Conservation (phyloP, 2,329 filamentous ascomycete genomes). For the Trichoderma sp. region DNA sequence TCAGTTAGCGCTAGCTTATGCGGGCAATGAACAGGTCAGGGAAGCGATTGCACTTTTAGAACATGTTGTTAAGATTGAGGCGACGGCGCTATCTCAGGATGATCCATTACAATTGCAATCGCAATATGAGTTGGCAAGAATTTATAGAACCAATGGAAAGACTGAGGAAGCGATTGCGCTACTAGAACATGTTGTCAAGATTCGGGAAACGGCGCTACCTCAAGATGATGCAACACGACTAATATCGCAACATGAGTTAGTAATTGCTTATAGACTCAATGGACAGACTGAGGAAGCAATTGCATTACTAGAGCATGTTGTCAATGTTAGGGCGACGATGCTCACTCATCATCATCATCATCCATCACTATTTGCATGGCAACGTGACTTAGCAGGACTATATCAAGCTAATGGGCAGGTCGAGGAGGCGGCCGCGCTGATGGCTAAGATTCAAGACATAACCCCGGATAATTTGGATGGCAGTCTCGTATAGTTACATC, state of each 20-base stretch:
- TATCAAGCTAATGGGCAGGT: background rate
- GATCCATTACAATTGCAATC: background rate
- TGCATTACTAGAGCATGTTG: background rate
- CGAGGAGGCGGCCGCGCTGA: background rate
- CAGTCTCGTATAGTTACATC: background rate
- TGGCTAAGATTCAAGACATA: background rate
- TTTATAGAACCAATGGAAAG: background rate
- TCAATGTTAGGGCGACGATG: rapidly evolving
- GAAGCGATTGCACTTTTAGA: background rate
- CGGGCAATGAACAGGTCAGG: background rate
- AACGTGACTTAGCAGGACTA: background rate
- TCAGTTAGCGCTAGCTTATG: background rate
- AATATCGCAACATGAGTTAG: background rate
- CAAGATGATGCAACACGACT: too few relatives aligned
- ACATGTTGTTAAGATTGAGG: background rate
- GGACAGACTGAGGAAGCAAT: background rate
- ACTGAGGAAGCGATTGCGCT: background rate
- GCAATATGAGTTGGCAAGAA: background rate
- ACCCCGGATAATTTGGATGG: background rate
- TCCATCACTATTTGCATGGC: background rate
- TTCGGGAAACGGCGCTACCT: background rate
- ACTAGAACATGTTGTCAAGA: background rate
- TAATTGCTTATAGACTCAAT: background rate
- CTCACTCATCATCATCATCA: background rate
- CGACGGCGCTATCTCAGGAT: background rate